phyloP scores from a whole-genome alignment of 257 asterid genomes.

The Hygrophila difformis region DNA sequence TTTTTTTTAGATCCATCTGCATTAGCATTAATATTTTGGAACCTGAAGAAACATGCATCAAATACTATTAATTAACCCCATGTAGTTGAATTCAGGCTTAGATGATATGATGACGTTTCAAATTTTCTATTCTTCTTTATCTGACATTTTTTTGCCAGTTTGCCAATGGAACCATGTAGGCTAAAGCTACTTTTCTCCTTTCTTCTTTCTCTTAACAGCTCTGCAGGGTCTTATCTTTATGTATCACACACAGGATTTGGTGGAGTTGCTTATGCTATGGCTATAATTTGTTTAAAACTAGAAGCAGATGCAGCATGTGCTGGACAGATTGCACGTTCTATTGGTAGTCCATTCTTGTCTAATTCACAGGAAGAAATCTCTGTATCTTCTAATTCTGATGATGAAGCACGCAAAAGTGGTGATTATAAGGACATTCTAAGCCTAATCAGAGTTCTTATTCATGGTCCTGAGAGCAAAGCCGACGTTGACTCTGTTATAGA shows the following conservation, averaged over 20 bases:
- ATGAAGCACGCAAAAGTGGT: slow-evolving; percentile 63
- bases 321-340: slow-evolving; percentile 28
- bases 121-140: slow-evolving; percentile 11
- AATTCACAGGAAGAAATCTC: slow-evolving; percentile 23
- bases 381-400: slow-evolving; percentile 32
- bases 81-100: no score
- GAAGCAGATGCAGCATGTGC: slow-evolving; percentile 51
- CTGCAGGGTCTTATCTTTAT: slow-evolving; percentile 91
- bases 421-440: slow-evolving; percentile 90
- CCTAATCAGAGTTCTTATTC: slow-evolving; percentile 88
- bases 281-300: slow-evolving; percentile 74
- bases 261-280: slow-evolving; percentile 97
- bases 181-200: slow-evolving; percentile 19
- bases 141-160: no score
- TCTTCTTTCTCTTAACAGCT: slow-evolving; percentile 36
- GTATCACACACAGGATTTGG: slow-evolving; percentile 99
- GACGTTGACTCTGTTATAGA: slow-evolving; percentile 67
- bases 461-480: slow-evolving; percentile 97
- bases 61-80: no score
- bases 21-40: slow-evolving; percentile 3
- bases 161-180: slow-evolving; percentile 8
- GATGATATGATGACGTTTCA: not conserved
- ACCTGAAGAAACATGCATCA: not conserved
- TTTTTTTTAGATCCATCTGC: slow-evolving; percentile 5
- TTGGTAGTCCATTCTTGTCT: slow-evolving; percentile 26